These are phyloP conservation scores for Helicocarpus griseus DNA, from an alignment of 2,329 filamentous ascomycete genomes.

Conservation along the genomic window DNA sequence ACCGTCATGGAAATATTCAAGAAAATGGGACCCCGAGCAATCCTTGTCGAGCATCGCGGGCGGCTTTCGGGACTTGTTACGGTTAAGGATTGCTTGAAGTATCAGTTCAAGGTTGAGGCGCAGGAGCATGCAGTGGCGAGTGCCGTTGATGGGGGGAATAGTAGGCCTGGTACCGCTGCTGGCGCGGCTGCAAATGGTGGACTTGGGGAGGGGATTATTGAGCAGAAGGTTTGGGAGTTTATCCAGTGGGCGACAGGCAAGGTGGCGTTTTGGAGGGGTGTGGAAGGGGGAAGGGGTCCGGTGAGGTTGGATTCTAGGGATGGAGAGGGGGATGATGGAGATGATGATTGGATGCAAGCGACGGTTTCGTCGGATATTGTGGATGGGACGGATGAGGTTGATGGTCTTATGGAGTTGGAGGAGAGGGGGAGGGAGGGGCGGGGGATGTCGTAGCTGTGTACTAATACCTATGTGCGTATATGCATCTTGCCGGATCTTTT, in stretches of 20 bases:
- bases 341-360: constrained; percentile 20
- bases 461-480: constrained; percentile 1
- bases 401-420: constrained; percentile 38
- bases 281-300: neutral
- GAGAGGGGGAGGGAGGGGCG: constrained; percentile 18
- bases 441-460: constrained; percentile 3
- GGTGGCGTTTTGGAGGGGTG: constrained; percentile 12
- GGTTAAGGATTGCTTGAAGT: constrained; percentile 93
- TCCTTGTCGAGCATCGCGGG: constrained; percentile 84
- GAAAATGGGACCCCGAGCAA: constrained; percentile 90
- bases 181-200: constrained; percentile 11
- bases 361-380: constrained; percentile 31
- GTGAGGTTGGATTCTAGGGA: neutral
- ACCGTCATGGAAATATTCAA: constrained; percentile 98
- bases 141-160: constrained; percentile 19
- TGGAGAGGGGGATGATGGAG: constrained; percentile 19
- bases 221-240: constrained; percentile 29
- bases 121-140: constrained; percentile 53
- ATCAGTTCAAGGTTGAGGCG: constrained; percentile 92
- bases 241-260: constrained; percentile 23
- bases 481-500: neutral
- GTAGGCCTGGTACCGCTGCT: constrained; percentile 14
- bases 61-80: constrained; percentile 78
- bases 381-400: constrained; percentile 44
- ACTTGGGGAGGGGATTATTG: constrained; percentile 16